Percentiles rank a stretch among this genome's conserved stretches.
phyloP scores from a whole-genome alignment of 2,329 filamentous ascomycete genomes.

The Cryphonectria radicalis region DNA sequence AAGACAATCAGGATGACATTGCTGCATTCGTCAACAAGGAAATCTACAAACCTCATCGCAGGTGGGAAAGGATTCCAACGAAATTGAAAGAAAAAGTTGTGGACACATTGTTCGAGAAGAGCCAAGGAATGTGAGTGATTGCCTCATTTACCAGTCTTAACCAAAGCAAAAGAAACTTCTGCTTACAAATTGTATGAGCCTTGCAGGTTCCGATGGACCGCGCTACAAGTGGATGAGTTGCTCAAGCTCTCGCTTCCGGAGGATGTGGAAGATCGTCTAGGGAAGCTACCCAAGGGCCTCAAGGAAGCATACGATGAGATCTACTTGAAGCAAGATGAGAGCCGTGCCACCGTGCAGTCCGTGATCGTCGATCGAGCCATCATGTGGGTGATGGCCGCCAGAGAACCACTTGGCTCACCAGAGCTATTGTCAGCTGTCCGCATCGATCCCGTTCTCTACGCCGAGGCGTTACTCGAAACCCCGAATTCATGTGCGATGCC shows the following conservation, averaged over 20 bases:
- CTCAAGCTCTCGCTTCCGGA: conserved; percentile 31
- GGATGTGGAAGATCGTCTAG: conserved; percentile 35
- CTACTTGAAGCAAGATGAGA: conserved; percentile 14
- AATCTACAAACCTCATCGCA: conserved; percentile 30
- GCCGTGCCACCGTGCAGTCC: background rate
- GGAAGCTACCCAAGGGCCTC: conserved; percentile 37
- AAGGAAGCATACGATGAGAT: conserved; percentile 39
- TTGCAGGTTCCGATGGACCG: conserved; percentile 42
- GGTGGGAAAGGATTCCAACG: conserved; percentile 29
- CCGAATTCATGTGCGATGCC: background rate
- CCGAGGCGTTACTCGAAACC: background rate
- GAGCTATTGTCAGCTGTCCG: conserved; percentile 2
- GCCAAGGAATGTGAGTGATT: conserved; percentile 37
- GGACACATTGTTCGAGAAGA: conserved; percentile 31
- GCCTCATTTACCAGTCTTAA: conserved; percentile 14
- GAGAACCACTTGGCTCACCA: background rate
- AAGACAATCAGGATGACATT: conserved; percentile 39
- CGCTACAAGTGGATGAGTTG: conserved; percentile 38
- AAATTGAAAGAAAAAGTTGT: conserved; percentile 33
- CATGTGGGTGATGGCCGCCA: conserved; percentile 2
- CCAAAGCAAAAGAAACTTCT: background rate
- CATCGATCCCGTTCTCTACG: background rate
- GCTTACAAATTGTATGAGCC: background rate
- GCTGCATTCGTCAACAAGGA: conserved; percentile 34
- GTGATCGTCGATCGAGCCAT: background rate